Conservation (phyloP, 495 filamentous ascomycete species). For the Durotheca rogersii region DNA sequence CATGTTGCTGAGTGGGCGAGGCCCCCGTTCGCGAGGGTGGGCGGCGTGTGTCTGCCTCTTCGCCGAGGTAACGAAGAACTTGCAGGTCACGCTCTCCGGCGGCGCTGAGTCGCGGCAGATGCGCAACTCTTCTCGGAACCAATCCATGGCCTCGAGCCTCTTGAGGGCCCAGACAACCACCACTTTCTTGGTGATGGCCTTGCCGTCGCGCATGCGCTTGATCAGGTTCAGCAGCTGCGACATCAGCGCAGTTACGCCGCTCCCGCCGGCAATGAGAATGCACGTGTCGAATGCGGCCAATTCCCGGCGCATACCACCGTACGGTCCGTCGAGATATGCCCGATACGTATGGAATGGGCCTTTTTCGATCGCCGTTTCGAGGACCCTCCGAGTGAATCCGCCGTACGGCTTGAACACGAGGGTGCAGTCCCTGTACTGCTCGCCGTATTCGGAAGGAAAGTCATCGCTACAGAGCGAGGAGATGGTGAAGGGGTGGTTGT, state of each 20-base stretch:
- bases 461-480: conserved; percentile 81
- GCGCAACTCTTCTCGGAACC: conserved; percentile 93
- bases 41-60: conserved; percentile 52
- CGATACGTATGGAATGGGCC: conserved; percentile 85
- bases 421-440: conserved; percentile 81
- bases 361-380: conserved; percentile 73
- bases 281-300: conserved; percentile 92
- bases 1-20: conserved; percentile 62
- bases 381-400: conserved; percentile 81
- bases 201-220: conserved; percentile 90
- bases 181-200: conserved; percentile 86
- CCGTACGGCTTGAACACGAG: conserved; percentile 88
- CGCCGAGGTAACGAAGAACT: conserved; percentile 85
- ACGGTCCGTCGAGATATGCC: conserved; percentile 89
- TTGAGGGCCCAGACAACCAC: conserved; percentile 91
- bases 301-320: conserved; percentile 89
- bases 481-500: conserved; percentile 96
- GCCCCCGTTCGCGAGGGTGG: conserved; percentile 49
- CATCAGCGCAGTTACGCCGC: conserved; percentile 90
- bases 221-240: conserved; percentile 87
- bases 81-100: conserved; percentile 80
- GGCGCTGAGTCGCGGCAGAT: conserved; percentile 86
- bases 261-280: conserved; percentile 88
- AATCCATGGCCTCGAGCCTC: conserved; percentile 88
- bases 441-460: conserved; percentile 84